Evolutionary conservation across 2,329 filamentous ascomycete species (phyloP).

Genomic region (Bipolaris cookei): DNA sequence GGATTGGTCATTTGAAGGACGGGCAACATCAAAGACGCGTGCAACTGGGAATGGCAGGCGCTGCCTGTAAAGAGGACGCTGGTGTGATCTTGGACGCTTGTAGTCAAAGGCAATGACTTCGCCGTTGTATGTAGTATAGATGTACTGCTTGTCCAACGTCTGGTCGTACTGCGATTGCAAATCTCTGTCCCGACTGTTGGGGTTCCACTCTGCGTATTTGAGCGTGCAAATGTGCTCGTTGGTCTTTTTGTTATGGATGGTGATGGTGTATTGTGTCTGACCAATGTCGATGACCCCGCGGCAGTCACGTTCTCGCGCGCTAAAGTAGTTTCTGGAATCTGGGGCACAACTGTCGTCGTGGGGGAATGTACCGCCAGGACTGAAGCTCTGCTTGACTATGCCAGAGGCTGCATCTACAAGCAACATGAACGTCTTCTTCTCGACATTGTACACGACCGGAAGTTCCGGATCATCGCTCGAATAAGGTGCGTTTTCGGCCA

Average conservation of each 20-base stretch:
- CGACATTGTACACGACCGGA: slow-evolving; percentile 84
- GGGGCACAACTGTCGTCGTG: slow-evolving; percentile 76
- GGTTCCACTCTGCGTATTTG: slow-evolving; percentile 91
- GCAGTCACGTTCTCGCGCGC: slow-evolving; percentile 66
- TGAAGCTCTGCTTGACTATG: slow-evolving; percentile 81
- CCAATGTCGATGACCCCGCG: slow-evolving; percentile 80
- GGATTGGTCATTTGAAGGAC: slow-evolving; percentile 69
- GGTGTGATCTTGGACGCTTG: slow-evolving; percentile 52
- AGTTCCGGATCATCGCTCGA: slow-evolving; percentile 68
- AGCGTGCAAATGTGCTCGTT: slow-evolving; percentile 83
- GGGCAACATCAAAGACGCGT: slow-evolving; percentile 85
- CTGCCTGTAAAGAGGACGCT: slow-evolving; percentile 53
- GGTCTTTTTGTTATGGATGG: slow-evolving; percentile 76
- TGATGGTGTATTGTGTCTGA: slow-evolving; percentile 87
- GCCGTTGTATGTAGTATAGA: slow-evolving; percentile 86
- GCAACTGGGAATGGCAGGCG: slow-evolving; percentile 79
- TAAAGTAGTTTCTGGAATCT: slow-evolving; percentile 62
- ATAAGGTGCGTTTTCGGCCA: slow-evolving; percentile 84
- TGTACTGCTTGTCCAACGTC: slow-evolving; percentile 86
- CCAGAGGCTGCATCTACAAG: slow-evolving; percentile 89
- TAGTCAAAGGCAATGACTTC: slow-evolving; percentile 81
- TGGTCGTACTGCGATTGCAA: slow-evolving; percentile 80
- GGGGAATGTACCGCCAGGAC: slow-evolving; percentile 71
- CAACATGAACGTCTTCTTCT: slow-evolving; percentile 88
- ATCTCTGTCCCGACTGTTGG: slow-evolving; percentile 89